These are phyloP conservation scores for Glebionis coronaria DNA, from an alignment of 129 eudicot genomes.

Conservation along the genomic window DNA sequence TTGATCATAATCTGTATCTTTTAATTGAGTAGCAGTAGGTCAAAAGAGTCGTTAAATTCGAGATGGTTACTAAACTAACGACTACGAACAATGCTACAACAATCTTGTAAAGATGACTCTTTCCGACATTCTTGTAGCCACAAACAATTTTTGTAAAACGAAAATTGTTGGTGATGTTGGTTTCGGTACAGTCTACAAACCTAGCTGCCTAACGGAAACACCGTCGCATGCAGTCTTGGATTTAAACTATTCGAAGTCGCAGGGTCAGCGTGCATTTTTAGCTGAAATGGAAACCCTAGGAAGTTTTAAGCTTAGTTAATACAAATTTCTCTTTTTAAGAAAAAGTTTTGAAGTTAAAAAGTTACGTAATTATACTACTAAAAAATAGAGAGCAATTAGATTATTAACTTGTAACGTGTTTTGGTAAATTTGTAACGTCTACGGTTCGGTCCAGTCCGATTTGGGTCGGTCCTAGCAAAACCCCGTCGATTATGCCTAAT, in stretches of 20 bases:
- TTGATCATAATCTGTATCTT: slow-evolving; percentile 54
- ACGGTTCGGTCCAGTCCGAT: too few species aligned
- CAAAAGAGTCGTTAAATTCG: slow-evolving; percentile 79
- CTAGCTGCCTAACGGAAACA: slow-evolving; percentile 50
- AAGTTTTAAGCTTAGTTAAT: too few species aligned
- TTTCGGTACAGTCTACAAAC: slow-evolving; percentile 82
- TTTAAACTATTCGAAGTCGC: slow-evolving; percentile 64
- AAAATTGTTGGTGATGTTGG: slow-evolving; percentile 83
- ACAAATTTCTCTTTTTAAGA: too few species aligned
- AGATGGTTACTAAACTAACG: too few species aligned
- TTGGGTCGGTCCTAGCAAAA: too few species aligned
- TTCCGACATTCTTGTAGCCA: slow-evolving; percentile 68
- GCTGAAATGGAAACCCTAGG: slow-evolving; percentile 94
- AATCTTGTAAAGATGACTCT: slow-evolving; percentile 55
- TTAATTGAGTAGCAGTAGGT: slow-evolving; percentile 73
- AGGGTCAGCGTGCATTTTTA: slow-evolving; percentile 70
- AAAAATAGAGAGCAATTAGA: too few species aligned
- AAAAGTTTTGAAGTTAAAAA: too few species aligned
- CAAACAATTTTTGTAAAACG: slow-evolving; percentile 67
- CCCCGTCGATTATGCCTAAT: too few species aligned
- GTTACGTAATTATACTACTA: too few species aligned
- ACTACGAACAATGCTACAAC: slow-evolving; percentile 87
- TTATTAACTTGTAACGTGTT: too few species aligned
- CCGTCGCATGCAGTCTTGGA: slow-evolving; percentile 74
- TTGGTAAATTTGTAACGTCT: too few species aligned